Evolutionary conservation across 768 basidiomycete species (phyloP), one percentile per base, ranked within the genome.

Genomic region (Leccinum obscurum): DNA sequence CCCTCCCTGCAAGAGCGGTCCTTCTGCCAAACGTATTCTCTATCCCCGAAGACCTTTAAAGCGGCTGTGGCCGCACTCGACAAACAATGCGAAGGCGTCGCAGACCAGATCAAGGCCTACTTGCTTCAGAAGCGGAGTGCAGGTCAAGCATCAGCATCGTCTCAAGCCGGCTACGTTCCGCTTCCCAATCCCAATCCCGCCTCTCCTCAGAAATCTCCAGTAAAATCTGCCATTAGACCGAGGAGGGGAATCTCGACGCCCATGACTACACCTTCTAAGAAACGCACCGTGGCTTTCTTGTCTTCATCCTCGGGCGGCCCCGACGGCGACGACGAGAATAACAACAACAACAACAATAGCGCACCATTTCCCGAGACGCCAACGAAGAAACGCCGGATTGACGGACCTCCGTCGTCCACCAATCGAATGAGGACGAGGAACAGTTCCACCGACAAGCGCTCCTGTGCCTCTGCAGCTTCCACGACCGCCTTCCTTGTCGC

Each of bases 351-450:
- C 11, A 35, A 35, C 34, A 13, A 35, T 13, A 34, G 44, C 10
- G 15, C 69, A 22, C 28, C 73, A 59, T 56, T 77, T 56, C 78
- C 78, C 5, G 71, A 74, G 53, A 77, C 82, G 5, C 82, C 81
- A 0, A 76, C 73, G 35, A 82, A 82, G 61, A 79, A 70, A 64
- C 72, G 73, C 41, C 79, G 73, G 56, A 52, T 72, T 6, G 72
- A 72, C 11, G 39, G 17, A 41, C 39, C 9, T 41, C 17, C 41
- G 41, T 55, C 63, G 7, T 55, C 64, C 28, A 55, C 56, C 2
- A 59, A 61, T 3, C 39, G 37, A 20, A 70, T 70, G 50, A 56
- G 60, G n/a, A 56, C 60, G 10, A 61, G 62, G 7, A 62, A 52
- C 8, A 51, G 15, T 26, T 68, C 67, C 11, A 63, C 64, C 10